Conservation (phyloP, 2,329 filamentous ascomycete species). For the Macrophomina pseudophaseolina region DNA sequence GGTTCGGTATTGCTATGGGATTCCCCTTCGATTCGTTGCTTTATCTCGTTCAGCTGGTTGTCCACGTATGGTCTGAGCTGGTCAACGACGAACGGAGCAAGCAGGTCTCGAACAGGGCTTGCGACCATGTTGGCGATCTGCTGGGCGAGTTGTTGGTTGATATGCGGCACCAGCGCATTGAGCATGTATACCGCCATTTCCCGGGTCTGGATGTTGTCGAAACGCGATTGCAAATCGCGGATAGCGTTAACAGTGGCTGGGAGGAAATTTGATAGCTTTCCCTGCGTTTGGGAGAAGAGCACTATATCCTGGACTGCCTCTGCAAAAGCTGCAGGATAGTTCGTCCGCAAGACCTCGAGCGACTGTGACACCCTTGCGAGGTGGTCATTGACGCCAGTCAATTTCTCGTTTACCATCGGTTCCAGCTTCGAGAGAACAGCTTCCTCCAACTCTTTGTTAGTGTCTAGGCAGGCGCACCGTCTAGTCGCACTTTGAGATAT, state of each 20-base stretch:
- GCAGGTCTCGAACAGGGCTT: background rate
- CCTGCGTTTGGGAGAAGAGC: background rate
- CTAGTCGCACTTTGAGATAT: background rate
- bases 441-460: background rate
- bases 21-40: background rate
- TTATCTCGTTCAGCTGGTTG: background rate
- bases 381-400: background rate
- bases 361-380: background rate
- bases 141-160: background rate
- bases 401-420: background rate
- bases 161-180: background rate
- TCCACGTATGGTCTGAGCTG: background rate
- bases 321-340: background rate
- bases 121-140: background rate
- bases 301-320: background rate
- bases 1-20: background rate
- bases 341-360: background rate
- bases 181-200: constrained; percentile 2
- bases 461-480: background rate
- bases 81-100: background rate
- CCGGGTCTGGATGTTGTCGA: background rate
- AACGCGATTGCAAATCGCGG: background rate
- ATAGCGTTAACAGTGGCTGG: background rate
- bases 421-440: background rate
- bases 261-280: background rate